A percentile compares a stretch with the other conserved stretches of the same genome.
Evolutionary conservation across 192 early-diverging fungal species (phyloP).

Genomic region (Paraglomus brasilianum): DNA sequence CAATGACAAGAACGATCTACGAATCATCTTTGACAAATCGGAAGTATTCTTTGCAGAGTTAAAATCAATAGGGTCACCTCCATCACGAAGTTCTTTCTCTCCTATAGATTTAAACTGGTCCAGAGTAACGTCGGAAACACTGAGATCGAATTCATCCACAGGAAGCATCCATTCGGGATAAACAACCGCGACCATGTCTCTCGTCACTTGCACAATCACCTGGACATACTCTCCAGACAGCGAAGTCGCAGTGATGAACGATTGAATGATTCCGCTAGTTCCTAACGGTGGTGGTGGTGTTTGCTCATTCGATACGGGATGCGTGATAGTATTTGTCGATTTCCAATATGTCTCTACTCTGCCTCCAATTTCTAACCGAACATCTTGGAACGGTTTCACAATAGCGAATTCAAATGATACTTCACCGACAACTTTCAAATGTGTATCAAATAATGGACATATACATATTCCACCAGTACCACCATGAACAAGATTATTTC

Average conservation of each 20-base stretch:
- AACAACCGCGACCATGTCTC: conserved; percentile 85
- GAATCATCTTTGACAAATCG: conserved; percentile 38
- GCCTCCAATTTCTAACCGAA: conserved; percentile 90
- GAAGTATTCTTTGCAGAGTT: conserved; percentile 20
- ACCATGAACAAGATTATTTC: conserved; percentile 31
- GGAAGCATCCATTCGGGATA: conserved; percentile 75
- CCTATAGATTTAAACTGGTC: conserved; percentile 52
- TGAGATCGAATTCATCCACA: conserved; percentile 50
- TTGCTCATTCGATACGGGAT: conserved; percentile 36
- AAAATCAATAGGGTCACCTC: conserved; percentile 32
- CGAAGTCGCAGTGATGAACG: conserved; percentile 82
- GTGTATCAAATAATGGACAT: conserved; percentile 85
- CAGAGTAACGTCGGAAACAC: conserved; percentile 53
- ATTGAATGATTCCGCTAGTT: conserved; percentile 42
- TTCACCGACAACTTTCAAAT: conserved; percentile 91
- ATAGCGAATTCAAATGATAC: conserved; percentile 78
- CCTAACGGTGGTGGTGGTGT: conserved; percentile 5
- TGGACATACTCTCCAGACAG: conserved; percentile 92
- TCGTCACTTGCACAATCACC: conserved; percentile 85
- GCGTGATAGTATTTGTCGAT: conserved; percentile 73
- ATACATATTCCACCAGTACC: conserved; percentile 31
- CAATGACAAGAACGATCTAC: conserved; percentile 53
- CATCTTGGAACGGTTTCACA: conserved; percentile 85
- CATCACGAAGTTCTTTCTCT: conserved; percentile 31
- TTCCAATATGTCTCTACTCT: conserved; percentile 99